These are phyloP conservation scores for Phaeotremella skinneri DNA, from an alignment of 768 basidiomycete genomes.

Conservation along the genomic window DNA sequence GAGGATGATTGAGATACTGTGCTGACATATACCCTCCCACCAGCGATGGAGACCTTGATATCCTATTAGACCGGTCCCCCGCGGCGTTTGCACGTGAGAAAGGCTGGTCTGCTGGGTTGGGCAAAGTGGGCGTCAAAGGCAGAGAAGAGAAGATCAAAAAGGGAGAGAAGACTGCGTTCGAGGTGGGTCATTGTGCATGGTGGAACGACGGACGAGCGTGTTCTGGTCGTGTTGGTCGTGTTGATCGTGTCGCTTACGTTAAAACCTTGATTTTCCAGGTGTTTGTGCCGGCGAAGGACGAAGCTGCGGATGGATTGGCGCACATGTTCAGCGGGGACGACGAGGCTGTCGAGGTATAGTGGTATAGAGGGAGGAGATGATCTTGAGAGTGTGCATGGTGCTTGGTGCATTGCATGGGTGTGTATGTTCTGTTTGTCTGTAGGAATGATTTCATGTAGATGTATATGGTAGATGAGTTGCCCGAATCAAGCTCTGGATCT, in stretches of 20 bases:
- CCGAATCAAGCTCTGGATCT: too few relatives aligned
- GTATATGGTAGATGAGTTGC: not conserved
- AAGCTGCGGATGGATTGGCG: slow-evolving; percentile 43
- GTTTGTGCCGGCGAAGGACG: slow-evolving; percentile 45
- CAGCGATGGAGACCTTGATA: slow-evolving; percentile 74
- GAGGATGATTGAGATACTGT: not conserved
- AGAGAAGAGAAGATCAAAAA: slow-evolving; percentile 38
- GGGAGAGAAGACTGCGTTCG: slow-evolving; percentile 47
- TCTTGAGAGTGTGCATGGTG: not conserved
- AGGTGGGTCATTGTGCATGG: too few relatives aligned
- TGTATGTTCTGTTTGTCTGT: too few relatives aligned
- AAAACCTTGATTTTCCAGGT: slow-evolving; percentile 18
- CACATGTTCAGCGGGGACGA: slow-evolving; percentile 45
- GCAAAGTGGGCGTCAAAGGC: slow-evolving; percentile 22
- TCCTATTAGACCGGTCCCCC: slow-evolving; percentile 68
- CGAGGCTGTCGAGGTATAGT: slow-evolving; percentile 35
- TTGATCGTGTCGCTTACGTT: too few relatives aligned
- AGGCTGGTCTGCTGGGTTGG: slow-evolving; percentile 49
- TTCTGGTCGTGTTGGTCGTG: too few relatives aligned
- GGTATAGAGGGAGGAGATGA: not conserved
- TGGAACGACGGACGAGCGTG: too few relatives aligned
- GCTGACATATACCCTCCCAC: slow-evolving; percentile 12
- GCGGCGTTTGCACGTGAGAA: slow-evolving; percentile 47
- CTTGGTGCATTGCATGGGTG: not conserved
- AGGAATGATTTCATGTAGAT: too few relatives aligned